Percentiles rank a stretch among this genome's conserved stretches.
Evolutionary conservation across 2,329 filamentous ascomycete genomes (phyloP).

Genomic region (Alternaria sp.): DNA sequence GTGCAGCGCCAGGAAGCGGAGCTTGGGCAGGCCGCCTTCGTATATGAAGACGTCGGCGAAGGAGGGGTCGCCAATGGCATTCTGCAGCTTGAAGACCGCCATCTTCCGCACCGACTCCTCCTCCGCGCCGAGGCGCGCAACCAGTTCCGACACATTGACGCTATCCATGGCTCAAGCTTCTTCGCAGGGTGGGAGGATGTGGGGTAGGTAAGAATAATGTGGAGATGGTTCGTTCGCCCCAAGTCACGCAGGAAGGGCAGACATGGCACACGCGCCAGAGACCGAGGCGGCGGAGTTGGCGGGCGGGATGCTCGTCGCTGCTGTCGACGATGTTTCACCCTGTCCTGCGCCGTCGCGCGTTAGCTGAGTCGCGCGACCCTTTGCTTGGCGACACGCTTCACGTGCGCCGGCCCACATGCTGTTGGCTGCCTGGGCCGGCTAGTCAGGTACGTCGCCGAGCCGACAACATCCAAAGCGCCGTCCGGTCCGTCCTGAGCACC

Average conservation of each 20-base stretch:
- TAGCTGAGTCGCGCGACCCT: conserved; percentile 18
- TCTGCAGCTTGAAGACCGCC: conserved; percentile 98
- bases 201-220: conserved; percentile 15
- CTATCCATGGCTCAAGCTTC: conserved; percentile 55
- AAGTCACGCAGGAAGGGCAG: conserved; percentile 12
- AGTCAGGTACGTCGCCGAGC: conserved; percentile 24
- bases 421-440: conserved; percentile 19
- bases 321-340: conserved; percentile 7
- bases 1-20: conserved; percentile 82
- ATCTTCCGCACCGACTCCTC: conserved; percentile 96
- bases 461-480: not conserved
- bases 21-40: conserved; percentile 80
- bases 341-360: conserved; percentile 18
- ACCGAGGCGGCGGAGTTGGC: conserved; percentile 6
- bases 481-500: not conserved
- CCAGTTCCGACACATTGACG: conserved; percentile 63
- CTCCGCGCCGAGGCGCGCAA: conserved; percentile 64
- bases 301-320: conserved; percentile 4
- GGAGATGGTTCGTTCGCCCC: conserved; percentile 17
- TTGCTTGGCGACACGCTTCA: conserved; percentile 33
- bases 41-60: conserved; percentile 97
- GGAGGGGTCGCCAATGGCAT: conserved; percentile 90
- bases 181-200: conserved; percentile 12
- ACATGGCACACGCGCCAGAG: conserved; percentile 4
- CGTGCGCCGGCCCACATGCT: conserved; percentile 19